Base-by-base conservation (phyloP, 2,329 filamentous ascomycete genomes). In the Botrytis byssoidea region DNA sequence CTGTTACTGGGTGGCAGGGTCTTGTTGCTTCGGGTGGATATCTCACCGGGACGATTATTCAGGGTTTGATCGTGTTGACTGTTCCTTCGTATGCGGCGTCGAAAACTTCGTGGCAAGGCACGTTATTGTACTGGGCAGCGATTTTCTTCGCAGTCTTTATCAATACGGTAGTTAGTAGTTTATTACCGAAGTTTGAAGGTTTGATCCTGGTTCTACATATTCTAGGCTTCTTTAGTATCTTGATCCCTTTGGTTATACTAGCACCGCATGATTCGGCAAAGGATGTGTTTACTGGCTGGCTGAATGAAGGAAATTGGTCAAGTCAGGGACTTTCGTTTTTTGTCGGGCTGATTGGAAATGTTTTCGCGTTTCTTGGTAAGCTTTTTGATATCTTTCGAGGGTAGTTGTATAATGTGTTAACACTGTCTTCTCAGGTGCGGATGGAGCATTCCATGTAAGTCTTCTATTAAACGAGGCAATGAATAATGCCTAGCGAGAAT, bases 141-240 rank as follows among this genome's bases (percentile, higher is more conserved):
- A 70, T 73, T 9, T 57, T 73, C 10, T 64, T 70, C 29, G 72
- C 66, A 10, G 79, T 84, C 5, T 74, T 84, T 18, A 81, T 86
- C 78, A 86, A 86, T 77, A 85, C 83, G 0, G 77, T 83, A 35
- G 79, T 83, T 4, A 83, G 77, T 59, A 73, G 76, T 3, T 76
- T 78, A 16, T 77, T 86, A 37, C 83, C 85, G 3, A 78, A 82
- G 20, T 77, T 87, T 66, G 84, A 86, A 74, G 82, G 80, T 0
- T 71, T 85, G 2, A 81, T 85, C 40, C 78, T 86, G 3, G 79
- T 84, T 37, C 78, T 86, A 18, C 85, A 86, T 74, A 77, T 85
- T 14, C 71, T 83, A 29, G 84, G 84, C 2, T 86, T 86, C 72
- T 81, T 86, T 65, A 83, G 78, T 0, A 81, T 86, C 35, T 74